Evolutionary conservation across 2,329 filamentous ascomycete species (phyloP), one percentile per base, ranked within the genome.

Genomic region (Podosphaera xanthii): DNA sequence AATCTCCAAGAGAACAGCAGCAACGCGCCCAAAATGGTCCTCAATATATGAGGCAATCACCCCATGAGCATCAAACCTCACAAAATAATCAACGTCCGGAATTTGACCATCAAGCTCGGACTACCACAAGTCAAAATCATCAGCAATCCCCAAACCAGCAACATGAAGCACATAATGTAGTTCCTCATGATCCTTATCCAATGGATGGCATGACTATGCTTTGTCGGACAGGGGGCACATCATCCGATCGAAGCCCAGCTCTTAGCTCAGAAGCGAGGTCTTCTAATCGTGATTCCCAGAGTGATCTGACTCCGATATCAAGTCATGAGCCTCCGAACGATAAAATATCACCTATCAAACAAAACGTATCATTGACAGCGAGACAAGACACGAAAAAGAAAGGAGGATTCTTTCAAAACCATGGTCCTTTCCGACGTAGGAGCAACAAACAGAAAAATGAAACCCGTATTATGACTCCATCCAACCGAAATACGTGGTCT

Each of bases 201-300:
- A 81, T 85, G 70, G 91, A 97, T 69, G 91, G 90, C 3, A 97
- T 97, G 89, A 96, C 91, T 0, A 94, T 97, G 80, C 84, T 96
- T 62, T 97, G 91, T 71, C 82, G 89, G 61, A 83, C 86, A 46
- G 85, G 82, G 3, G 79, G 83, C n/a, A 2, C 48, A 46, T 77
- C 77, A 57, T 84, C 81, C n/a, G 82, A 83, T 72, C 80, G 72
- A 71, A 89, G 77, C 71, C 84, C 83, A 34, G 67, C 73, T 34
- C 81, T 78, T 52, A 84, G 81, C 62, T 79, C 82, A 33, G 46
- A 46, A 7, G 82, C 79, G 57, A 79, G 89, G 53, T 87, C 89
- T 54, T 84, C 84, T 12, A 95, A 88, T 69, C 81, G 86, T 63
- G 90, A 94, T 67, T 92, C 87, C 56, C 83, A 87, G 65, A 97